Conservation (phyloP, 164 flowering plant genomes). For the Tetrastigma voinierianum region DNA sequence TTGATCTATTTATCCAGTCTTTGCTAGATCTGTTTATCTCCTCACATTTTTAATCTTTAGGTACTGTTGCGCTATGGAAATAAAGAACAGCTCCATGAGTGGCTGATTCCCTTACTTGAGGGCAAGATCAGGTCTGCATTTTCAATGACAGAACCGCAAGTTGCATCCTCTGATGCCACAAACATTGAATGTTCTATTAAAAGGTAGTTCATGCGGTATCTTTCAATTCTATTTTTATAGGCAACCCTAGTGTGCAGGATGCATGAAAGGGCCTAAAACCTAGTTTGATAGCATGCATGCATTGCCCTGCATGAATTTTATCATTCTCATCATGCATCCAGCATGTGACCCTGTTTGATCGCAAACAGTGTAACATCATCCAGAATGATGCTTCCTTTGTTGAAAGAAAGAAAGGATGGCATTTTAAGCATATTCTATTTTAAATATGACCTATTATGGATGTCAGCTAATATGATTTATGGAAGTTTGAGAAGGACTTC, state of each 20-base stretch:
- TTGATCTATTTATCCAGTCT: no score
- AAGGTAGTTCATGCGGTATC: slow-evolving; percentile 40
- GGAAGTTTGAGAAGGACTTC: not conserved
- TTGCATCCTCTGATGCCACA: slow-evolving; percentile 99
- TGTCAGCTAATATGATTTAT: not conserved
- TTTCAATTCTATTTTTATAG: not conserved
- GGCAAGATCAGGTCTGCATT: slow-evolving; percentile 92
- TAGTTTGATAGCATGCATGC: no score
- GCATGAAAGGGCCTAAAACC: no score
- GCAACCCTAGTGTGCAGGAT: no score
- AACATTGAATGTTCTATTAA: slow-evolving; percentile 90
- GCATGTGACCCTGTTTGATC: not conserved
- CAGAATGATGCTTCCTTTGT: not conserved
- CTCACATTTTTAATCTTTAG: slow-evolving; percentile 26
- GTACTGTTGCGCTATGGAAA: slow-evolving; percentile 89
- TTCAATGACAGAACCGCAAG: slow-evolving; percentile 99
- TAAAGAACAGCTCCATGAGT: slow-evolving; percentile 73
- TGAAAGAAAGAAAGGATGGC: not conserved
- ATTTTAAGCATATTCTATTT: not conserved
- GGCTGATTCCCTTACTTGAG: slow-evolving; percentile 95
- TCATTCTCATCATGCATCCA: not conserved
- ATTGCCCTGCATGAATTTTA: no score
- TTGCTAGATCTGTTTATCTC: not conserved
- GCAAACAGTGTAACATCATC: not conserved
- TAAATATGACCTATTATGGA: not conserved